Evolutionary conservation across 108 stramenopile species (phyloP), one percentile per base, ranked within the genome.

Genomic region (Hondaea fermentalgiana): DNA sequence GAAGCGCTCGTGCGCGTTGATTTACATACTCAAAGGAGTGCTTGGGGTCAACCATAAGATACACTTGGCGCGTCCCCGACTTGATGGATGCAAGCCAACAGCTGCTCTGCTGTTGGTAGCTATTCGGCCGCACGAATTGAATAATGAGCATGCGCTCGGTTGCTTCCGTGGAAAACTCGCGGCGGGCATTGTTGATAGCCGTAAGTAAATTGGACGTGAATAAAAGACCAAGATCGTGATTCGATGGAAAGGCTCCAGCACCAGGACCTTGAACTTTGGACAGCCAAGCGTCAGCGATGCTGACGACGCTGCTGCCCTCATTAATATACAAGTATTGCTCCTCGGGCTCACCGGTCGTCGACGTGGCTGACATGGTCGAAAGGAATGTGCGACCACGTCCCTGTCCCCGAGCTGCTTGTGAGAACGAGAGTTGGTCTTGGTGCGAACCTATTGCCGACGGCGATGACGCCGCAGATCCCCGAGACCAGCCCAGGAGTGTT

Each of bases 31-130:
- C 76, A 45, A 83, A 83, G 12, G 49, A 53, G 51, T 83, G 76
- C 51, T 83, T 83, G 8, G 76, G 4, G 23, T 83, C 76, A 12
- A 83, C 76, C n/a, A 83, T 12, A 28, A 83, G 76, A 45, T 25
- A 83, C 45, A 83, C 45, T 83, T 83, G 76, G 19, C 76, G 19
- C 49, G 45, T 16, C 17, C 45, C 51, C 8, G 76, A 83, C 76
- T 83, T 83, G n/a, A 83, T 83, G 25, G 76, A 43, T 53, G 51
- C 76, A 53, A 83, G 49, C 76, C 76, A 83, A 45, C 76, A 83
- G 45, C 76, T 28, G 16, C 43, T 8, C 76, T 83, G 76, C 10
- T 83, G 76, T 45, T 53, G 51, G 28, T 53, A 47, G n/a, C 43
- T 23, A 23, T 83, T 83, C 8, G 76, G 76, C 14, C 76, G 51